phyloP scores from a whole-genome alignment of 345 rosid genomes.

The Linum lewisii region DNA sequence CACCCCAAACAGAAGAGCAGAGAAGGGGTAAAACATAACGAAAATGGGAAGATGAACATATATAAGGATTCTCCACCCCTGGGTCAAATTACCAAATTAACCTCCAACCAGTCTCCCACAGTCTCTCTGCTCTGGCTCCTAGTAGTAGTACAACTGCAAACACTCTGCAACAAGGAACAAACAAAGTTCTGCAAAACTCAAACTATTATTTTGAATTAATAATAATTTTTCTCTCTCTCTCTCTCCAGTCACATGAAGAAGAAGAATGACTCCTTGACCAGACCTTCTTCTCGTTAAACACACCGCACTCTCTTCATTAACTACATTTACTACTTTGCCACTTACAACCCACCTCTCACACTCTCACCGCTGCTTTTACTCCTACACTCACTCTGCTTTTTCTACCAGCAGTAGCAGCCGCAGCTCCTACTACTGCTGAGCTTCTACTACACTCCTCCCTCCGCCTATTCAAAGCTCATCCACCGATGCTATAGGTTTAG shows the following conservation, averaged over 20 bases:
- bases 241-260: slow-evolving; percentile 3
- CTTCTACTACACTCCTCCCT: background rate
- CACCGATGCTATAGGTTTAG: slow-evolving; percentile 24
- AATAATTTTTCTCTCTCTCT: slow-evolving; percentile 9
- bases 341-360: slow-evolving; percentile 10
- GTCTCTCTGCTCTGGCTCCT: no score
- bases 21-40: background rate
- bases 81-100: background rate
- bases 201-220: slow-evolving; percentile 6
- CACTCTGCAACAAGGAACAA: slow-evolving; percentile 30
- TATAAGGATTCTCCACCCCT: background rate
- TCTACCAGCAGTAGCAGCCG: background rate
- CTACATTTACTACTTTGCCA: slow-evolving; percentile 48
- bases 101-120: background rate
- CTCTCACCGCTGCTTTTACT: background rate
- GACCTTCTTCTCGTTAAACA: slow-evolving; percentile 4
- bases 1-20: background rate
- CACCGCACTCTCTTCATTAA: slow-evolving; percentile 31
- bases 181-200: slow-evolving; percentile 15
- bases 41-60: no score
- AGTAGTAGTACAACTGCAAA: slow-evolving; percentile 20
- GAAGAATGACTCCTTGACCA: slow-evolving; percentile 11
- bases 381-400: background rate
- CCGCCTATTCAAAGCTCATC: slow-evolving; percentile 13
- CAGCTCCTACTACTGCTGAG: background rate